phyloP scores from a whole-genome alignment of 352 stramenopile species.

The Phytophthora rubi region DNA sequence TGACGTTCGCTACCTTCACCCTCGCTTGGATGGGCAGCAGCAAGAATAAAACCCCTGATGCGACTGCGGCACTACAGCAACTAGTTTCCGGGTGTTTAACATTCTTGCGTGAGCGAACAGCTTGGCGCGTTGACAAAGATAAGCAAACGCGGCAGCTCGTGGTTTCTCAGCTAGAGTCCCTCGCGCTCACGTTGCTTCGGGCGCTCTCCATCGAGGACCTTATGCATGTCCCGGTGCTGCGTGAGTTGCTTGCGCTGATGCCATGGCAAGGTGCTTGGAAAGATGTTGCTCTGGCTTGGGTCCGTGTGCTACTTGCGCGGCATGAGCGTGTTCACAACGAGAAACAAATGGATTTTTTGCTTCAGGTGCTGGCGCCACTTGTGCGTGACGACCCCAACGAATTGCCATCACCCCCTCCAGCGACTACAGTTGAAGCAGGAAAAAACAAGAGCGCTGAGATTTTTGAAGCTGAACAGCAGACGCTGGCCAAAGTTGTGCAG shows the following conservation, averaged over 20 bases:
- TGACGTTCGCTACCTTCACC: constrained; percentile 60
- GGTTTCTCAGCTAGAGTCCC: constrained; percentile 31
- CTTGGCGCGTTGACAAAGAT: constrained; percentile 39
- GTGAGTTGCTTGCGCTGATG: constrained; percentile 49
- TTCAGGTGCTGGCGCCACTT: constrained; percentile 90
- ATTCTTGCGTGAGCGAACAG: constrained; percentile 33
- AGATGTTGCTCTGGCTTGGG: constrained; percentile 53
- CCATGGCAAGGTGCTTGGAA: constrained; percentile 69
- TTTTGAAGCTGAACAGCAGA: constrained; percentile 89
- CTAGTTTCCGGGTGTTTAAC: constrained; percentile 40
- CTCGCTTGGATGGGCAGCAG: constrained; percentile 39
- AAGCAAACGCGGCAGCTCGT: constrained; percentile 33
- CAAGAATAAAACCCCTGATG: constrained; percentile 11
- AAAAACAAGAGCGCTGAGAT: constrained; percentile 40
- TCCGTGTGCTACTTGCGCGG: constrained; percentile 51
- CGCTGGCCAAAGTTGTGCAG: constrained; percentile 94
- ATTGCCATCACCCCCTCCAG: constrained; percentile 21
- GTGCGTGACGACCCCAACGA: constrained; percentile 82
- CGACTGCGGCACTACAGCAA: constrained; percentile 34
- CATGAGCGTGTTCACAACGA: constrained; percentile 42
- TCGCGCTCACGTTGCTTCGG: constrained; percentile 43
- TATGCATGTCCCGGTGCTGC: constrained; percentile 42
- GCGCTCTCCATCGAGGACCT: constrained; percentile 48
- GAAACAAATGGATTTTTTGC: constrained; percentile 59
- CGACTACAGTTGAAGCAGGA: constrained; percentile 10